Conservation (phyloP, 2,329 filamentous ascomycete genomes). For the Neocatenulostroma microsporum region DNA sequence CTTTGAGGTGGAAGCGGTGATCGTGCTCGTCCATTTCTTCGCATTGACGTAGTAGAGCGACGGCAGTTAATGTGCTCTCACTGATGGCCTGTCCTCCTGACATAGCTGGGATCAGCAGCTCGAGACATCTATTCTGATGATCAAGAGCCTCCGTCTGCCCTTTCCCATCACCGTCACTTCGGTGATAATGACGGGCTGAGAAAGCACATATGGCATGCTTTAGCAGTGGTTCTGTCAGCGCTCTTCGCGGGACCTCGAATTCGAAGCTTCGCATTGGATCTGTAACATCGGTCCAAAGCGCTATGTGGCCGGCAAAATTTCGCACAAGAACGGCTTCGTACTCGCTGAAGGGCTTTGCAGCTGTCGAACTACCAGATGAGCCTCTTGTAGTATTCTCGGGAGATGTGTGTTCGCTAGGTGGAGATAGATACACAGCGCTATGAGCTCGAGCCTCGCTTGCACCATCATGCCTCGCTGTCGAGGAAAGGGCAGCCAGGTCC, state of each 20-base stretch:
- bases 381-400: no score
- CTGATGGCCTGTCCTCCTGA: conserved; percentile 38
- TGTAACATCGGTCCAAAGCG: conserved; percentile 12
- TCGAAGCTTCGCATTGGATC: conserved; percentile 28
- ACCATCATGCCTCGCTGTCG: no score
- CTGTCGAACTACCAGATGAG: no score
- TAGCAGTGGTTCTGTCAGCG: conserved; percentile 41
- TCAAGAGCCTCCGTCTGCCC: conserved; percentile 38
- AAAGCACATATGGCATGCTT: conserved; percentile 42
- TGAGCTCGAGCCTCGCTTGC: no score
- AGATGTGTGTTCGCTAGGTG: no score
- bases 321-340: conserved; percentile 11
- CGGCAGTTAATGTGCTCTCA: conserved; percentile 41
- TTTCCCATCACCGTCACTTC: conserved; percentile 26
- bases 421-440: no score
- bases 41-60: conserved; percentile 44
- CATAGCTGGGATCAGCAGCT: conserved; percentile 41
- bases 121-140: conserved; percentile 41
- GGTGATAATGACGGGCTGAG: conserved; percentile 38
- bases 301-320: conserved; percentile 14
- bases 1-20: conserved; percentile 34
- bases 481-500: no score
- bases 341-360: conserved; percentile 4
- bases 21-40: conserved; percentile 40
- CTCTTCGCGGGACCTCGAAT: conserved; percentile 41